Base-by-base conservation (phyloP, 2,329 filamentous ascomycete genomes). In the Claviceps capensis region DNA sequence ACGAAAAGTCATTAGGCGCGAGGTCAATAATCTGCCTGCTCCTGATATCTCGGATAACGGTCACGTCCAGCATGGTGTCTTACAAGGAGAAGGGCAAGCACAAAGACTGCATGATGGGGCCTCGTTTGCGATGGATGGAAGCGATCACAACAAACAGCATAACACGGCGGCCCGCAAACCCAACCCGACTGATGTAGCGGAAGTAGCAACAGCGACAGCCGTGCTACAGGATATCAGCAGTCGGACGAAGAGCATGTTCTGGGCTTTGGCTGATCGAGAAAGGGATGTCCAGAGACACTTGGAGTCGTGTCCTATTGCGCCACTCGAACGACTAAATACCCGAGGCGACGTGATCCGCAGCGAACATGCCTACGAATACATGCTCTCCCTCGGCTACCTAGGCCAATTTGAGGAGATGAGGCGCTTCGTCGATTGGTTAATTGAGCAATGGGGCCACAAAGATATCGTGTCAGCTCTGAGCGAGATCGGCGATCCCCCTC, bases 351-450 rank as follows among this genome's bases (percentile, higher is more conserved):
- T 62, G 2, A 62, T 67, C 41, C 57, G 60, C 52, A 64, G 62
- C 5, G 58, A 61, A 80, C 57, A 67, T 14, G 65, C 60, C 1
- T 78, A 85, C 58, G 68, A 71, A 2, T 85, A 86, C 61, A 73
- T 88, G 62, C 74, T 81, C 47, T 73, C 78, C 1, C 68, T 88
- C 22, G 83, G 78, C 1, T 73, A 76, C 50, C 64, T 81, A n/a
- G 75, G 75, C 38, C 79, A 87, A 56, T 71, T 72, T 48, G 67
- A 74, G 2, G 79, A 76, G 48, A 78, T 88, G 62, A 71, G 76
- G 5, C 68, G 67, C 4, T 65, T 83, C 5, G 65, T 83, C 14
- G 63, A 67, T 34, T 89, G 82, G 82, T 76, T 84, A 57, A 65
- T 76, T 0, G 57, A 65, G 23, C 65, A 80, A 56, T 74, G 74